A percentile compares a stretch with the other conserved stretches of the same genome.
These are phyloP conservation scores for Alternaria conjuncta DNA, from an alignment of 2,329 filamentous ascomycete genomes.

Conservation along the genomic window DNA sequence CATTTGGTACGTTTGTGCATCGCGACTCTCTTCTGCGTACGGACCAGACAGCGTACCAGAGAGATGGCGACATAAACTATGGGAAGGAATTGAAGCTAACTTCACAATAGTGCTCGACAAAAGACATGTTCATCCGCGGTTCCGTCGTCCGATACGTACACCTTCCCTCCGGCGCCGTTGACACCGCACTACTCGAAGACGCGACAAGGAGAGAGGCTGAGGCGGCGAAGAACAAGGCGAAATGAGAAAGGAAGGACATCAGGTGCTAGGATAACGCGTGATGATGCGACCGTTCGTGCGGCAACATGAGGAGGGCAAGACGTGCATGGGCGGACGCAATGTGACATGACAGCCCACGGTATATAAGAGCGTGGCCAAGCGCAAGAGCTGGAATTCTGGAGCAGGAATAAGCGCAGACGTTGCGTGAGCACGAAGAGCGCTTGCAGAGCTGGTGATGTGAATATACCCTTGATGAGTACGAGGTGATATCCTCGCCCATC, in stretches of 20 bases:
- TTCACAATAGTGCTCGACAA: slow-evolving; percentile 70
- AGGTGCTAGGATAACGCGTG: not conserved
- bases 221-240: slow-evolving; percentile 46
- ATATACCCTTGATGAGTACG: not conserved
- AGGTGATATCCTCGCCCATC: not conserved
- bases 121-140: slow-evolving; percentile 94
- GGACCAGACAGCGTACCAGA: not conserved
- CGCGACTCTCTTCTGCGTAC: not conserved
- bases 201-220: slow-evolving; percentile 62
- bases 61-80: not conserved
- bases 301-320: not conserved
- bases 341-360: not conserved
- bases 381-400: not conserved
- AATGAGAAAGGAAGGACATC: slow-evolving; percentile 23
- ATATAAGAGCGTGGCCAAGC: not conserved
- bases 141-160: slow-evolving; percentile 94
- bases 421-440: not conserved
- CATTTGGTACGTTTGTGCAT: slow-evolving; percentile 70
- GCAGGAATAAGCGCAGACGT: not conserved
- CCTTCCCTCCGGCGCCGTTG: slow-evolving; percentile 79
- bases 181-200: slow-evolving; percentile 87
- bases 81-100: not conserved
- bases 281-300: not conserved
- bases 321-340: not conserved
- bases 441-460: not conserved